Conservation (phyloP, 2,329 filamentous ascomycete genomes). For the Xylariaceae sp. region DNA sequence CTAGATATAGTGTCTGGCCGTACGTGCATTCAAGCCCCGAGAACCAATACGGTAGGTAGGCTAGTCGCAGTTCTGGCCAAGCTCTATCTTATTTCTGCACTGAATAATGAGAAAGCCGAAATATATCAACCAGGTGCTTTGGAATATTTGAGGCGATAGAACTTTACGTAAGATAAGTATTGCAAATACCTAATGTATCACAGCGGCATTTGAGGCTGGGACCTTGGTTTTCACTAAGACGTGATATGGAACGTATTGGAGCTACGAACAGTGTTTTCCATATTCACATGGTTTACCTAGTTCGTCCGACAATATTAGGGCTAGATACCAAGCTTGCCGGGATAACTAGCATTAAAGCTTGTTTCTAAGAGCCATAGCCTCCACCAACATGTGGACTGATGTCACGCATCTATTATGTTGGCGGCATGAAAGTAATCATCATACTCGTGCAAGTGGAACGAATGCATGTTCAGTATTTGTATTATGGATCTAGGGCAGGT, state of each 20-base stretch:
- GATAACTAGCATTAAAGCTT: background rate
- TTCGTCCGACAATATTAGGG: too few relatives aligned
- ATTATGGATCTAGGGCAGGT: background rate
- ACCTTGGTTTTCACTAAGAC: background rate
- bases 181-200: background rate
- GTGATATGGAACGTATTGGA: background rate
- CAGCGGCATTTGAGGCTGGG: background rate
- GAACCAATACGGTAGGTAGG: too few relatives aligned
- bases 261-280: too few relatives aligned
- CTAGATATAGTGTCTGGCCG: too few relatives aligned
- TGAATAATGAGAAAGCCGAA: too few relatives aligned
- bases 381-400: background rate
- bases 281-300: too few relatives aligned
- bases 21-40: too few relatives aligned
- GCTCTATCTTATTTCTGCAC: too few relatives aligned
- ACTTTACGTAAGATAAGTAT: too few relatives aligned
- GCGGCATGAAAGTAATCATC: background rate
- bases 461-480: background rate
- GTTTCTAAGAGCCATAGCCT: background rate
- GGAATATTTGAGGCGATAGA: background rate
- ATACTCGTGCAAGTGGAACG: background rate
- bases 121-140: too few relatives aligned
- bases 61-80: too few relatives aligned
- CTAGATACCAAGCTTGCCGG: slow-evolving; percentile 7
- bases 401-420: background rate